phyloP scores from a whole-genome alignment of 2,329 filamentous ascomycete species.

The Aspergillus intermedius region DNA sequence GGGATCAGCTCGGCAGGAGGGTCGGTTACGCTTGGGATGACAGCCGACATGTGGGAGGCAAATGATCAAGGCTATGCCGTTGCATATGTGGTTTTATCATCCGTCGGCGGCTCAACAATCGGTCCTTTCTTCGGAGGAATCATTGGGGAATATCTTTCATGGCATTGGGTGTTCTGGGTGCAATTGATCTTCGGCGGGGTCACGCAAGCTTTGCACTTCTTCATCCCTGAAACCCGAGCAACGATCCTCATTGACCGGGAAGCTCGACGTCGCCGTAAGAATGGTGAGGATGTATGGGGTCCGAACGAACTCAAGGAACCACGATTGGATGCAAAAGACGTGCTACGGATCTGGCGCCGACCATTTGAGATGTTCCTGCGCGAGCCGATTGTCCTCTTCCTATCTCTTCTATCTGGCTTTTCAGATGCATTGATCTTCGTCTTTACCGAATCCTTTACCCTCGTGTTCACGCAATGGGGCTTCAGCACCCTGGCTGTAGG shows the following conservation, averaged over 20 bases:
- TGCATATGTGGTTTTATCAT: slow-evolving; percentile 54
- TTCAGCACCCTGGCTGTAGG: slow-evolving; percentile 47
- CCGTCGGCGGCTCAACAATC: slow-evolving; percentile 47
- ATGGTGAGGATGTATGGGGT: slow-evolving; percentile 59
- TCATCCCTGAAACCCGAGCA: slow-evolving; percentile 52
- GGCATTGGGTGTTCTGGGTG: slow-evolving; percentile 60
- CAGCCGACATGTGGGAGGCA: slow-evolving; percentile 56
- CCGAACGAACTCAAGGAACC: slow-evolving; percentile 62
- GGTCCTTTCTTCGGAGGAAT: slow-evolving; percentile 50
- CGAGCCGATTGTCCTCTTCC: slow-evolving; percentile 57
- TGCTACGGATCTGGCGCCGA: slow-evolving; percentile 52
- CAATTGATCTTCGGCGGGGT: slow-evolving; percentile 52
- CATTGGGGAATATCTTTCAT: slow-evolving; percentile 41
- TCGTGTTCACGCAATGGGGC: slow-evolving; percentile 55
- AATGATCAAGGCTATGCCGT: slow-evolving; percentile 55
- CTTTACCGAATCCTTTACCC: slow-evolving; percentile 56
- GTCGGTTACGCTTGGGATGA: slow-evolving; percentile 58
- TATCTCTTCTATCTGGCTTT: slow-evolving; percentile 59
- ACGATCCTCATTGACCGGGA: slow-evolving; percentile 53
- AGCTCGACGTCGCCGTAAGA: slow-evolving; percentile 51
- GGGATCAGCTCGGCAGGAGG: slow-evolving; percentile 59
- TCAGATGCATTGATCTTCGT: slow-evolving; percentile 61
- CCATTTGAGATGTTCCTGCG: slow-evolving; percentile 59
- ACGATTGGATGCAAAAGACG: slow-evolving; percentile 51
- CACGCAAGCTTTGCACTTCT: slow-evolving; percentile 46